phyloP scores from a whole-genome alignment of 169 alveolate genomes.

The Plasmodium vivax region DNA sequence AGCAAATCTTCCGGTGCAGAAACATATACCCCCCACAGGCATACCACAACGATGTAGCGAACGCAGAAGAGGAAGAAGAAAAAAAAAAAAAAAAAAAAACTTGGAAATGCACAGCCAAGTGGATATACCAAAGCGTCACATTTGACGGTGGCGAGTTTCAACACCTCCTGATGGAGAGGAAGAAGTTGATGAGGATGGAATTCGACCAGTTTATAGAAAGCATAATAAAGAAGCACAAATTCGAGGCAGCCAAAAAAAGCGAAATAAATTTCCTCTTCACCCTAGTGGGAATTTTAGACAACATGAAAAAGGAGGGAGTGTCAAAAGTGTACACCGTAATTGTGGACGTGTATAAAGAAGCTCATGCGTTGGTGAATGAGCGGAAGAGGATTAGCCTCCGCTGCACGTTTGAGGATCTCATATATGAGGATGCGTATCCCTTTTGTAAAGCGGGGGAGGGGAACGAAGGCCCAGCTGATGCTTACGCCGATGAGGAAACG shows the following conservation, averaged over 20 bases:
- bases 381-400: not conserved
- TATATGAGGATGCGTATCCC: conserved; percentile 31
- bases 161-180: conserved; percentile 7
- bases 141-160: not conserved
- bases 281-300: conserved; percentile 8
- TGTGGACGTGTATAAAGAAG: conserved; percentile 18
- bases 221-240: not conserved
- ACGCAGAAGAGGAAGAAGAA: not conserved
- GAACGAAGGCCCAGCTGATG: not conserved
- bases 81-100: not conserved
- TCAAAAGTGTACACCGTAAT: conserved; percentile 38
- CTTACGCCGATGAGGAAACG: not conserved
- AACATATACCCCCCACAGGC: conserved; percentile 7
- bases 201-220: conserved; percentile 4
- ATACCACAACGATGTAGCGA: not conserved
- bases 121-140: not conserved
- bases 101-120: conserved; percentile 1
- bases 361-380: conserved; percentile 19
- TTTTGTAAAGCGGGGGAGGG: not conserved
- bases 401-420: not conserved
- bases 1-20: conserved; percentile 12
- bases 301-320: conserved; percentile 49
- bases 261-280: conserved; percentile 49
- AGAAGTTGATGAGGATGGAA: conserved; percentile 36
- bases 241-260: conserved; percentile 11